Percentiles rank a stretch among this genome's conserved stretches.
Conservation (phyloP, 2,329 filamentous ascomycete species). For the Sporothrix phasma region DNA sequence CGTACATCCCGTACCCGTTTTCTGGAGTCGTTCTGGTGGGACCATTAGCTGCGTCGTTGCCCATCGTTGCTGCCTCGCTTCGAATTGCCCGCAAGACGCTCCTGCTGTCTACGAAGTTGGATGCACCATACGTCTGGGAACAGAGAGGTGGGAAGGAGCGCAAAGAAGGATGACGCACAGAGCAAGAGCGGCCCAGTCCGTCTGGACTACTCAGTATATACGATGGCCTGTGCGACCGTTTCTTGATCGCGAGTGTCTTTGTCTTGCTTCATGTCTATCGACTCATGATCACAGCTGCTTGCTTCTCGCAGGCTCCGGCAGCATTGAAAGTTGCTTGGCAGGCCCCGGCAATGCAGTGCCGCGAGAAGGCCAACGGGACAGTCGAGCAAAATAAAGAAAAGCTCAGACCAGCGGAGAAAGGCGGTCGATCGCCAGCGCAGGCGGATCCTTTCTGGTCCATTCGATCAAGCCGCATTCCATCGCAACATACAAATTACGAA, state of each 20-base stretch:
- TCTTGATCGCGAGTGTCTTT: no score
- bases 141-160: no score
- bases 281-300: no score
- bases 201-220: background rate
- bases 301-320: background rate
- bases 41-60: background rate
- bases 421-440: background rate
- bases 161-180: no score
- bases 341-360: background rate
- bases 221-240: background rate
- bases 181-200: background rate
- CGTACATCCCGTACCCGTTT: background rate
- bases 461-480: constrained; percentile 1
- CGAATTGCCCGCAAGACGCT: background rate
- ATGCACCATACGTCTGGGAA: no score
- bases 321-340: background rate
- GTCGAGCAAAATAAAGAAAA: background rate
- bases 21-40: constrained; percentile 1
- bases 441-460: constrained; percentile 2
- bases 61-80: background rate
- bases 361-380: background rate
- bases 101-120: background rate
- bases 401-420: constrained; percentile 1
- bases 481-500: no score
- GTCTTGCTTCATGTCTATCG: no score